Evolutionary conservation across 2,329 filamentous ascomycete genomes (phyloP).

Genomic region (Orbilia quercus): DNA sequence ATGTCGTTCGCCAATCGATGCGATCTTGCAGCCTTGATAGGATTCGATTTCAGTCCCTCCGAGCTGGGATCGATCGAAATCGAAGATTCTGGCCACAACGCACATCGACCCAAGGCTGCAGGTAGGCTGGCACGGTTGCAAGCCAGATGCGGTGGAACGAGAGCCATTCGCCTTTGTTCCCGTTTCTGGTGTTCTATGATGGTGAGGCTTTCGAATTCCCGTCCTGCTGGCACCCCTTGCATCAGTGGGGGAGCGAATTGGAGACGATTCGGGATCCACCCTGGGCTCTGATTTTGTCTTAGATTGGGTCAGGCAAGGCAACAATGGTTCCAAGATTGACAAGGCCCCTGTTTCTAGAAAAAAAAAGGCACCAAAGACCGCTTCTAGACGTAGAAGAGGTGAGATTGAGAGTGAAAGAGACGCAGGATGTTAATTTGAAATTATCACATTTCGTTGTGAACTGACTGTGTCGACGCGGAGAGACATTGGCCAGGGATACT

Average conservation of each 20-base stretch:
- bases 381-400: constrained; percentile 31
- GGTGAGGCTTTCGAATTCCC: constrained; percentile 38
- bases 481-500: constrained; percentile 36
- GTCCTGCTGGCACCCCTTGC: constrained; percentile 46
- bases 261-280: constrained; percentile 40
- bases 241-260: constrained; percentile 28
- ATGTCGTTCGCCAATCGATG: constrained; percentile 3
- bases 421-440: constrained; percentile 29
- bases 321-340: constrained; percentile 25
- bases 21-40: constrained; percentile 18
- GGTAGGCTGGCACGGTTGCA: not conserved
- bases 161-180: constrained; percentile 14
- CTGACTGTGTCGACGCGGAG: constrained; percentile 25
- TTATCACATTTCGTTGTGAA: constrained; percentile 18
- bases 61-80: not conserved
- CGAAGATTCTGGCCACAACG: constrained; percentile 34
- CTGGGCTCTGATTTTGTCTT: constrained; percentile 11
- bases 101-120: constrained; percentile 10
- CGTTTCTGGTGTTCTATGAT: constrained; percentile 8
- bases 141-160: constrained; percentile 19
- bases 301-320: constrained; percentile 47
- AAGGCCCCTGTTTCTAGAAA: constrained; percentile 28
- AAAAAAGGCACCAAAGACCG: constrained; percentile 26
- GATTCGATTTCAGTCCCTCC: not conserved
- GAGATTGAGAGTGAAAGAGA: not conserved